Base-by-base conservation (phyloP, 2,329 filamentous ascomycete genomes). In the Aureobasidium sp. region DNA sequence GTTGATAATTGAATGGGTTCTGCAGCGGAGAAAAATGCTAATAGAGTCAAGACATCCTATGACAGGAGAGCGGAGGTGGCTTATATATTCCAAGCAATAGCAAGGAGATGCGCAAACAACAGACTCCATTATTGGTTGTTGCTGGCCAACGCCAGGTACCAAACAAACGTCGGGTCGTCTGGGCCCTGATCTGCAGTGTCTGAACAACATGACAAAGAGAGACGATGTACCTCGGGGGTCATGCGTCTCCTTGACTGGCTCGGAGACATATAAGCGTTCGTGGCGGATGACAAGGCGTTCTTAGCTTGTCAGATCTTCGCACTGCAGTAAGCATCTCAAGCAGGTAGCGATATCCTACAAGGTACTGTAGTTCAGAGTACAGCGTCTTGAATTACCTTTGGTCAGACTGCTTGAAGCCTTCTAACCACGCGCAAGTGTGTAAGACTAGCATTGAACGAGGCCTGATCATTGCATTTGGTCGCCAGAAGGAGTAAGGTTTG, bases 231-330 rank as follows among this genome's bases (percentile, higher is more conserved):
- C 37, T 42, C 31, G 27, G 2, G 31, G 37, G 25, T 22, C 25
- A 34, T 20, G 25, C 37, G 39, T 7, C n/a, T 20, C 6, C 3
- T 7, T 53, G 36, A 53, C 36, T 53, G 36, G 34, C 6, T 1
- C 36, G 20, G 36, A 17, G 12, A 41, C 25, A 39, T 39, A 25
- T 52, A 52, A 34, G 34, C 34, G 27, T 49, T 53, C 17, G 52
- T 56, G 52, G 25, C 52, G 34, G 37, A 15, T 22, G 27, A 56
- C 52, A 56, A 31, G 52, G 37, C 52, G 52, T 56, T 56, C 17
- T 11, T 34, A 17, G 5, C 12, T 22, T 14, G 5, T 37, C 2
- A 12, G 3, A 20, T 8, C 2, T 27, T 39, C 5, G 22, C 22
- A 25, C 22, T 3, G 22, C 3, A 25, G 22, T 25, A 3, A 25